Percentiles rank a stretch among this genome's conserved stretches.
Conservation (phyloP, 2,329 filamentous ascomycete species). For the Pyrenophora teres region DNA sequence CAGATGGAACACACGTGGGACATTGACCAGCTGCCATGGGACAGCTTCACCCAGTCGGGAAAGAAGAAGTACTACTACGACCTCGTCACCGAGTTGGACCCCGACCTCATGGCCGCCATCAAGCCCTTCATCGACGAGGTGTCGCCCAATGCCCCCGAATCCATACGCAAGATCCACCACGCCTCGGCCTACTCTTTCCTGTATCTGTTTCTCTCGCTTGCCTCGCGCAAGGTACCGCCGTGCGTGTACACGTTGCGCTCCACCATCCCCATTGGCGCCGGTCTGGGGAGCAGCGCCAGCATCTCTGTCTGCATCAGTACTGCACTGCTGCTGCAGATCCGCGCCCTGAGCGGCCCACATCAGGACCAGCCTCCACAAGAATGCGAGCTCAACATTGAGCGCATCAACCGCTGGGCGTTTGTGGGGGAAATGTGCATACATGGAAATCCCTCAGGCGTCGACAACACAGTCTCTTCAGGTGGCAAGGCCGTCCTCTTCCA, state of each 20-base stretch:
- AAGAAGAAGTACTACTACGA: conserved; percentile 98
- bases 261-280: conserved; percentile 89
- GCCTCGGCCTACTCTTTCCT: conserved; percentile 84
- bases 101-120: conserved; percentile 78
- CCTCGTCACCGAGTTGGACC: conserved; percentile 76
- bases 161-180: conserved; percentile 81
- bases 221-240: conserved; percentile 75
- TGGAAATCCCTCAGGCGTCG: conserved; percentile 92
- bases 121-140: conserved; percentile 77
- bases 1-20: conserved; percentile 90
- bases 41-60: conserved; percentile 72
- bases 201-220: conserved; percentile 89
- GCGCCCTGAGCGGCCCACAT: conserved; percentile 86
- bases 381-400: conserved; percentile 85
- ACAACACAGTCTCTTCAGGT: conserved; percentile 93
- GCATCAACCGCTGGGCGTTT: conserved; percentile 97
- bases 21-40: conserved; percentile 90
- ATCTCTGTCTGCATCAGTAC: conserved; percentile 87
- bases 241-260: conserved; percentile 90
- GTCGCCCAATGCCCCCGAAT: conserved; percentile 67
- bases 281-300: conserved; percentile 91
- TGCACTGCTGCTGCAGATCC: conserved; percentile 83
- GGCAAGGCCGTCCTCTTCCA: conserved; percentile 95
- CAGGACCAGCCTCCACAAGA: conserved; percentile 88
- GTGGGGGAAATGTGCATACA: conserved; percentile 97